Evolutionary conservation across 225 moss, liverwort and hornwort genomes (phyloP).

Genomic region (Marchantia polymorpha): DNA sequence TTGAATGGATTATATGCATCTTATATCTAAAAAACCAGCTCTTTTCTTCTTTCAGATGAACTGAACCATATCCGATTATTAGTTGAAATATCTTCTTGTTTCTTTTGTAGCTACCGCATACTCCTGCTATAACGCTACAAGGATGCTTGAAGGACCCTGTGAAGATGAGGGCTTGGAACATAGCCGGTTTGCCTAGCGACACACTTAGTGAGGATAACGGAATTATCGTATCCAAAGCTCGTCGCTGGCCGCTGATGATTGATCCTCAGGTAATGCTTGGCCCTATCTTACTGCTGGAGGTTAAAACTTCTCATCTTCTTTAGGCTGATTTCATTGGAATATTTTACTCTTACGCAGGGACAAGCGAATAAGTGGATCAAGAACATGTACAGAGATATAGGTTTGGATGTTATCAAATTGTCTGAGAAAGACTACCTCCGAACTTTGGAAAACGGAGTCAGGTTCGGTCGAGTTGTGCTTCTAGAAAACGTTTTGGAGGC

Average conservation of each 20-base stretch:
- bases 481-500: slow-evolving; percentile 80
- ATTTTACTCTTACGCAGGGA: slow-evolving; percentile 37
- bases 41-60: no score
- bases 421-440: slow-evolving; percentile 82
- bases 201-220: slow-evolving; percentile 93
- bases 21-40: no score
- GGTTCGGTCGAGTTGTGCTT: slow-evolving; percentile 64
- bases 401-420: slow-evolving; percentile 79
- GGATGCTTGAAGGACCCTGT: slow-evolving; percentile 70
- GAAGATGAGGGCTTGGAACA: slow-evolving; percentile 84
- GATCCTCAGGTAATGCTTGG: slow-evolving; percentile 66
- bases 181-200: slow-evolving; percentile 87
- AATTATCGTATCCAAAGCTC: slow-evolving; percentile 77
- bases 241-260: slow-evolving; percentile 93
- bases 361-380: slow-evolving; percentile 98
- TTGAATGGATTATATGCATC: no score
- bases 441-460: slow-evolving; percentile 79
- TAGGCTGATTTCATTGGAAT: not conserved
- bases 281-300: not conserved
- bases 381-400: slow-evolving; percentile 83
- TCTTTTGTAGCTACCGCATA: slow-evolving; percentile 61
- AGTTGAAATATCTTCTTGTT: no score
- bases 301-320: not conserved
- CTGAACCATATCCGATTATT: no score
- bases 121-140: slow-evolving; percentile 63